Percentiles rank a stretch among this genome's conserved stretches.
Evolutionary conservation across 2,329 filamentous ascomycete species (phyloP).

Genomic region (Cytospora piceicola): DNA sequence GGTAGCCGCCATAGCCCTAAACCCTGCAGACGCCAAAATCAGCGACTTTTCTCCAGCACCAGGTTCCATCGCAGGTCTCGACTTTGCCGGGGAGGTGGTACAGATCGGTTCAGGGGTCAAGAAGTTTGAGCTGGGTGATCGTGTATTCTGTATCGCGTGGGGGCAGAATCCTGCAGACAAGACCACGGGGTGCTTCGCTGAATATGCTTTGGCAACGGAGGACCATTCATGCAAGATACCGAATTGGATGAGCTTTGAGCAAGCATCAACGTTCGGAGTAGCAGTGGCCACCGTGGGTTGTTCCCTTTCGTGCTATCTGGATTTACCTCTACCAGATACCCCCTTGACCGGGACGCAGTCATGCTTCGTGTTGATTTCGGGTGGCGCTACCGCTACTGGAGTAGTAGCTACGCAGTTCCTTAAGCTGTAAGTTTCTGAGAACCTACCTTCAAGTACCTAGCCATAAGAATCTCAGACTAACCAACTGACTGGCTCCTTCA

Average conservation of each 20-base stretch:
- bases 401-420: conserved; percentile 8
- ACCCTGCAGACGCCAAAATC: conserved; percentile 40
- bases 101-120: conserved; percentile 31
- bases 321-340: neutral
- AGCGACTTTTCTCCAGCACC: conserved; percentile 32
- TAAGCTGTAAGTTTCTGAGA: no score
- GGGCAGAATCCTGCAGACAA: conserved; percentile 21
- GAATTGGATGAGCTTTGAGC: neutral
- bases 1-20: conserved; percentile 36
- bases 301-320: neutral
- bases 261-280: conserved; percentile 1
- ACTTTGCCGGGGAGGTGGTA: conserved; percentile 38
- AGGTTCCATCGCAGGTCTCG: conserved; percentile 36
- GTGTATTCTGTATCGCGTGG: conserved; percentile 26
- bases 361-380: conserved; percentile 31
- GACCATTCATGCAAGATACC: neutral
- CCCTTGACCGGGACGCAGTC: neutral
- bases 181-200: neutral
- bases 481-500: no score
- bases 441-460: no score
- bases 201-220: neutral
- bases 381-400: conserved; percentile 7
- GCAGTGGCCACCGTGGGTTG: neutral
- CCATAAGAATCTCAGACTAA: no score
- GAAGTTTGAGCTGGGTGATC: conserved; percentile 31